Base-by-base conservation (phyloP, 2,329 filamentous ascomycete species). In the Chalara sp. region DNA sequence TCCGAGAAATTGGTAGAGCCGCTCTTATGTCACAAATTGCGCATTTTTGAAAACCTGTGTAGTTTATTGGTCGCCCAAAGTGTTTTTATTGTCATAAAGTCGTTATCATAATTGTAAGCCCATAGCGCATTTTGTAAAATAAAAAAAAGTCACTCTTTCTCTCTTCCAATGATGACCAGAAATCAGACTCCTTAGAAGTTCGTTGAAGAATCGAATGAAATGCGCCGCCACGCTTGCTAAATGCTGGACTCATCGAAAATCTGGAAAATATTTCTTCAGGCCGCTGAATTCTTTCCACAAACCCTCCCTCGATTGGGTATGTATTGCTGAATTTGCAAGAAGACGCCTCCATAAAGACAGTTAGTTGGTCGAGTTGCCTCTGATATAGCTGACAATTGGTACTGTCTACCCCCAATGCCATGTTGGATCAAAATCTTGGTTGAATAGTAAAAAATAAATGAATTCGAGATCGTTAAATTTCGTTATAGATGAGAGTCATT, bases 201-300 rank as follows among this genome's bases (percentile, higher is more conserved):
- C 21, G 21, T 21, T 21, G 21, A 21, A 57, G 33, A 50, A 45
- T 32, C 50, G 37, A 52, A 53, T 21, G 32, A 55, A 56, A 53
- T 49, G 52, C 52, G 41, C 56, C 55, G 46, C 58, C 59, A 59
- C 57, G 57, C 61, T 63, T 61, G 58, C 63, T 64, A 63, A 63
- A 63, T 63, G 61, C 61, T 60, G 44, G 37, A 56, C 56, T 52
- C 30, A 44, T 47, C 37, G 48, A 49, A 48, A 32, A 49, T 21
- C 21, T 21, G 21, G 51, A 56, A 54, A 43, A 47, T 58, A 47
- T 56, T 44, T 53, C 53, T 57, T 47, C 51, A 56, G 54, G 47
- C 53, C 52, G 44, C 50, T 54, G 6, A 45, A 47, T 50, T 41
- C 40, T 45, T 50, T 52, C 40, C 53, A 33, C 35, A 39, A 45